phyloP scores from a whole-genome alignment of 495 filamentous ascomycete species.

The Letharia columbiana region DNA sequence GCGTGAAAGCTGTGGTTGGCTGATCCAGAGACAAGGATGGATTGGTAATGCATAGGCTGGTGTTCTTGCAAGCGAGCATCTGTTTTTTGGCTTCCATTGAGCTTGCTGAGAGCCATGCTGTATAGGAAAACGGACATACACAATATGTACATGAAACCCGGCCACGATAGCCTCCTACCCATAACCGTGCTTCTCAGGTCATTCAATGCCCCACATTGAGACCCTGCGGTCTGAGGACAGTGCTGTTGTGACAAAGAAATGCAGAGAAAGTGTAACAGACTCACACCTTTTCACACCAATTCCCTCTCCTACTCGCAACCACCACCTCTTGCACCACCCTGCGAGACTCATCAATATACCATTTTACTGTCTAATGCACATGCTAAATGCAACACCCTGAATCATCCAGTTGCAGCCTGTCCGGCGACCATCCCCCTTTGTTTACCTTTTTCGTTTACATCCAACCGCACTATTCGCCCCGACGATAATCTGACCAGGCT shows the following conservation, averaged over 20 bases:
- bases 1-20: conserved; percentile 84
- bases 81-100: not conserved
- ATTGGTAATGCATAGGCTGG: not conserved
- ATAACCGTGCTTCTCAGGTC: not conserved
- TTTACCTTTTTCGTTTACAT: not conserved
- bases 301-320: not conserved
- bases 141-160: not conserved
- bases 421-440: not conserved
- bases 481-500: not conserved
- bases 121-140: conserved; percentile 5
- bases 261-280: not conserved
- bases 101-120: not conserved
- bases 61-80: conserved; percentile 14
- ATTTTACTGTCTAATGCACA: not conserved
- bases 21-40: conserved; percentile 28
- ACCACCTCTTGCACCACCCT: no score
- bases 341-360: not conserved
- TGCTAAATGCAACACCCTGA: not conserved
- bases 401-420: not conserved
- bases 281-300: not conserved
- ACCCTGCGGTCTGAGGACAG: not conserved
- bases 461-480: not conserved
- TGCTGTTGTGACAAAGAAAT: not conserved
- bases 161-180: not conserved
- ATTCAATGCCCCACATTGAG: not conserved